These are phyloP conservation scores for Azolla pinnata DNA, from an alignment of 75 land plant species.

Conservation along the genomic window DNA sequence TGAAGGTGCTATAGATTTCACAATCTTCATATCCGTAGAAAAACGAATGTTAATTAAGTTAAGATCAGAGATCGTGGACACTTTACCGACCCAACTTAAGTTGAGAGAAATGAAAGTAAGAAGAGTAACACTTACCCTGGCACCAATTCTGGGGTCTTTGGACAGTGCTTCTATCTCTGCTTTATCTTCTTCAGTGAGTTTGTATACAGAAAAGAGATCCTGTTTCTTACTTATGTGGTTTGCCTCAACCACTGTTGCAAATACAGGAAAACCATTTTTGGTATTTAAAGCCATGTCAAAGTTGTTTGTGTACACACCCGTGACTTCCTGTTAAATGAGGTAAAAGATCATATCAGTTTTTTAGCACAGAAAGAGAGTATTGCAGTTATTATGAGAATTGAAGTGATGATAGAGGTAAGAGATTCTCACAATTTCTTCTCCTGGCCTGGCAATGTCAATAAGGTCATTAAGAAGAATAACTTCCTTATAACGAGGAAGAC, in stretches of 20 bases:
- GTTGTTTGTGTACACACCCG: constrained; percentile 91
- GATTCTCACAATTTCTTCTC: constrained; percentile 86
- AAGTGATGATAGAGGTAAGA: constrained; percentile 4
- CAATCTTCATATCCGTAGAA: constrained; percentile 34
- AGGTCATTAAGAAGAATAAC: constrained; percentile 90
- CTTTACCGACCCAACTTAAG: background rate
- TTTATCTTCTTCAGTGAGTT: constrained; percentile 94
- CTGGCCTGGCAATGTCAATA: constrained; percentile 97
- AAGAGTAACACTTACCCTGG: constrained; percentile 44
- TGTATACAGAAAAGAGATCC: constrained; percentile 91
- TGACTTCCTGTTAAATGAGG: constrained; percentile 94
- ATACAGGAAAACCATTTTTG: constrained; percentile 99
- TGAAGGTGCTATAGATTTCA: constrained; percentile 97
- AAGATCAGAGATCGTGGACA: background rate
- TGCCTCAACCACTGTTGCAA: constrained; percentile 97
- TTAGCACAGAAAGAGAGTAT: no score
- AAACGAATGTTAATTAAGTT: background rate
- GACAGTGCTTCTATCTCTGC: constrained; percentile 87
- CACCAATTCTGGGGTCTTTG: constrained; percentile 93
- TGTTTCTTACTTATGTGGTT: constrained; percentile 89
- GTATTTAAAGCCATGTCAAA: constrained; percentile 90
- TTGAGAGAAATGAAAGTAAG: background rate
- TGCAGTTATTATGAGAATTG: no score
- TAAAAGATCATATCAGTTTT: no score
- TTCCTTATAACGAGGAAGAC: constrained; percentile 95